Evolutionary conservation across 352 stramenopile species (phyloP).

Genomic region (Phytophthora citricola): DNA sequence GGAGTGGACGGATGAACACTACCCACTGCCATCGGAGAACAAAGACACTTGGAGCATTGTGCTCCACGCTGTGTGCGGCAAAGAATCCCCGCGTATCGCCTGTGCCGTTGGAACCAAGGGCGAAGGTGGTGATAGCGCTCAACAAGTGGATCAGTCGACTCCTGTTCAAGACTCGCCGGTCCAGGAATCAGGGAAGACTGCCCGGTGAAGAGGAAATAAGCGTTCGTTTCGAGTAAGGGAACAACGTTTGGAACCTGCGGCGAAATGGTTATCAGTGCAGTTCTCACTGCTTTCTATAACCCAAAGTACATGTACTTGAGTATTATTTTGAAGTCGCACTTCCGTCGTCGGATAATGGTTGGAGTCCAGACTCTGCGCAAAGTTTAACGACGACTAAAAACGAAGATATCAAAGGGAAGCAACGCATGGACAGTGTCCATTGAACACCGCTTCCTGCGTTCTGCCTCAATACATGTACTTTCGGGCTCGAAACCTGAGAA

Average conservation of each 20-base stretch:
- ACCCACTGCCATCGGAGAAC: conserved; percentile 48
- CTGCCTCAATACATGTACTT: too few species aligned
- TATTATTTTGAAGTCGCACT: too few species aligned
- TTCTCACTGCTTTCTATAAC: too few species aligned
- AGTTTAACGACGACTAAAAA: neutral
- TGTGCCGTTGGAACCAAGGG: conserved; percentile 41
- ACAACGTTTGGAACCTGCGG: too few species aligned
- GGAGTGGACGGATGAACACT: conserved; percentile 56
- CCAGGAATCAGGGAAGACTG: conserved; percentile 8
- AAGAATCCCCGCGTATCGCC: conserved; percentile 49
- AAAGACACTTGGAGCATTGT: conserved; percentile 67
- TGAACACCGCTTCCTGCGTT: too few species aligned
- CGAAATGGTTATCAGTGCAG: too few species aligned
- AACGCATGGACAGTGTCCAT: too few species aligned
- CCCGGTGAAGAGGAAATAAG: neutral
- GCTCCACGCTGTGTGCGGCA: conserved; percentile 65
- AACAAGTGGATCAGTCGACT: conserved; percentile 11
- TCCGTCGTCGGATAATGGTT: too few species aligned
- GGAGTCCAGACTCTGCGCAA: neutral
- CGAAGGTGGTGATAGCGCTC: neutral
- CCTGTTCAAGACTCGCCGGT: conserved; percentile 7
- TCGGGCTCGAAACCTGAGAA: too few species aligned
- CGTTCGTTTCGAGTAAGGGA: too few species aligned
- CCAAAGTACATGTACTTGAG: too few species aligned
- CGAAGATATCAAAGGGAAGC: neutral